These are phyloP conservation scores for Yamadazyma oceani DNA, from an alignment of 1,139 yeast genomes.

Conservation along the genomic window DNA sequence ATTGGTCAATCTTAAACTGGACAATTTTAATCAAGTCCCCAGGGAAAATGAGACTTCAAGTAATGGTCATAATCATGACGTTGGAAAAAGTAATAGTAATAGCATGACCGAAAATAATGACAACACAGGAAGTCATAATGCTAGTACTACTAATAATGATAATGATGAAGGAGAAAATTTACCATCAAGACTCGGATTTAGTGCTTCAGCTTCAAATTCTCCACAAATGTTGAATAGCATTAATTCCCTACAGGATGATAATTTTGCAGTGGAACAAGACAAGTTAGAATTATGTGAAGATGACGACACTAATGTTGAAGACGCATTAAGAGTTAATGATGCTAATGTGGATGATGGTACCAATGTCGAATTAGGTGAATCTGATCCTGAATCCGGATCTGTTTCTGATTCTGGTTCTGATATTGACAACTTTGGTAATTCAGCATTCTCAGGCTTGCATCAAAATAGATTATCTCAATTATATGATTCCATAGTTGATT, in stretches of 20 bases:
- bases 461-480: slow-evolving; percentile 23
- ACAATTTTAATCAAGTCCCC: slow-evolving; percentile 1
- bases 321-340: slow-evolving; percentile 21
- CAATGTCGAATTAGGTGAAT: slow-evolving; percentile 19
- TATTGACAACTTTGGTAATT: slow-evolving; percentile 16
- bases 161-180: slow-evolving; percentile 4
- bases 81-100: background rate
- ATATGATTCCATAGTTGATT: slow-evolving; percentile 34
- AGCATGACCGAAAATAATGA: slow-evolving; percentile 1
- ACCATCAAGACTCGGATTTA: slow-evolving; percentile 21
- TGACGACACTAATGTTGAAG: slow-evolving; percentile 26
- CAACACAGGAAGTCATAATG: slow-evolving; percentile 1
- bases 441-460: slow-evolving; percentile 14
- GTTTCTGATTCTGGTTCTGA: slow-evolving; percentile 21
- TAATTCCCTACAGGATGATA: slow-evolving; percentile 32
- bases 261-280: slow-evolving; percentile 35
- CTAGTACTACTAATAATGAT: slow-evolving; percentile 4
- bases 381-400: slow-evolving; percentile 19
- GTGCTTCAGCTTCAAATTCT: slow-evolving; percentile 40
- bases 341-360: slow-evolving; percentile 22
- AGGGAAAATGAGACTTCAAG: too few relatives aligned
- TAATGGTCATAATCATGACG: background rate
- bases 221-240: slow-evolving; percentile 44
- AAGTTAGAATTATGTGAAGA: slow-evolving; percentile 35
- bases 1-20: slow-evolving; percentile 10